These are phyloP conservation scores for Solanum etuberosum DNA, from an alignment of 257 asterid species.

Conservation along the genomic window DNA sequence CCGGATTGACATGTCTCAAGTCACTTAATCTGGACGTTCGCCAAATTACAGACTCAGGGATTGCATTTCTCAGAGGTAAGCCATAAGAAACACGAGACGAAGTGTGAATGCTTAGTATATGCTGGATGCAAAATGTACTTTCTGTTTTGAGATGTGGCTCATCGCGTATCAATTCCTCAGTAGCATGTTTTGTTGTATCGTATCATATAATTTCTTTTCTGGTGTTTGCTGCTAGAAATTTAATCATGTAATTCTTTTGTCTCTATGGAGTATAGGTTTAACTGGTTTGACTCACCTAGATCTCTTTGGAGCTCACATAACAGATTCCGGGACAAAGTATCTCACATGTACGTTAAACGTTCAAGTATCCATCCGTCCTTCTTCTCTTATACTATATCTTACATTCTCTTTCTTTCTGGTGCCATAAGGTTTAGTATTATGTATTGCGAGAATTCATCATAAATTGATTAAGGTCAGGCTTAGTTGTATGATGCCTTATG, in stretches of 20 bases:
- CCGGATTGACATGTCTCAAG: constrained; percentile 16
- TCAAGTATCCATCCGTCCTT: not conserved
- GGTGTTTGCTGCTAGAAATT: not conserved
- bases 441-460: not conserved
- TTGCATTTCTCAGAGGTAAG: constrained; percentile 13
- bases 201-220: not conserved
- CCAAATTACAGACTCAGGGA: constrained; percentile 21
- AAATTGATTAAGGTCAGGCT: not conserved
- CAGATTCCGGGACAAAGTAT: constrained; percentile 1
- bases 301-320: constrained; percentile 3
- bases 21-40: constrained; percentile 23
- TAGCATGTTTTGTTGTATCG: not conserved
- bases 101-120: not conserved
- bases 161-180: not conserved
- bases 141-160: not conserved
- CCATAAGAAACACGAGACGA: not conserved
- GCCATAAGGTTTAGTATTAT: not conserved
- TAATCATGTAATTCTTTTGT: not conserved
- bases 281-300: constrained; percentile 1
- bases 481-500: not conserved
- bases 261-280: not conserved
- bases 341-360: not conserved
- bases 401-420: not conserved
- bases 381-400: not conserved
- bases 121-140: not conserved